Evolutionary conservation across 495 filamentous ascomycete species (phyloP).

Genomic region (Achaetomiella virescens): DNA sequence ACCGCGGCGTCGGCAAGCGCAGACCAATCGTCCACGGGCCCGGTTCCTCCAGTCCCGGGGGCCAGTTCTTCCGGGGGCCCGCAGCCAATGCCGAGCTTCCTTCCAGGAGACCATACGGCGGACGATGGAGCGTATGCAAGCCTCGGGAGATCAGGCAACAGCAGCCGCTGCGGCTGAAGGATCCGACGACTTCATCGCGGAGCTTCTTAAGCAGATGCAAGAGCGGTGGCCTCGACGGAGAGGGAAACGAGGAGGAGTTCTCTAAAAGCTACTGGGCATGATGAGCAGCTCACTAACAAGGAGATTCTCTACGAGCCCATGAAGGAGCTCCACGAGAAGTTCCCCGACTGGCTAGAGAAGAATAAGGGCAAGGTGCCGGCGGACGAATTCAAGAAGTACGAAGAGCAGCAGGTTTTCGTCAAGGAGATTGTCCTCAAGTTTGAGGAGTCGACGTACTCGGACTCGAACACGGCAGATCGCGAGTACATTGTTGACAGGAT

Average conservation of each 20-base stretch:
- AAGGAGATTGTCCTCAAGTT: slow-evolving; percentile 84
- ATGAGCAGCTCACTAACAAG: slow-evolving; percentile 98
- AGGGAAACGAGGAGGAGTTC: slow-evolving; percentile 75
- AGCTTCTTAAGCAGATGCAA: slow-evolving; percentile 84
- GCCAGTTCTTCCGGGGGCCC: not conserved
- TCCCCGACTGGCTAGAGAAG: slow-evolving; percentile 78
- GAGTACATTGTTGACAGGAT: slow-evolving; percentile 95
- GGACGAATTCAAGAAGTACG: slow-evolving; percentile 73
- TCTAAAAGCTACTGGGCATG: slow-evolving; percentile 87
- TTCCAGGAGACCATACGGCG: slow-evolving; percentile 87
- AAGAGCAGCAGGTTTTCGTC: slow-evolving; percentile 76
- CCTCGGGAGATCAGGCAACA: slow-evolving; percentile 72
- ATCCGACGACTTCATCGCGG: slow-evolving; percentile 72
- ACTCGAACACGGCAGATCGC: slow-evolving; percentile 72
- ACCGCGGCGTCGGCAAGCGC: slow-evolving; percentile 37
- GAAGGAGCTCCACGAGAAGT: slow-evolving; percentile 92
- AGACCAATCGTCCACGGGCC: slow-evolving; percentile 17
- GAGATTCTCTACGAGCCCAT: slow-evolving; percentile 98
- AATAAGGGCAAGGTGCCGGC: slow-evolving; percentile 55
- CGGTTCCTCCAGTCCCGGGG: slow-evolving; percentile 18
- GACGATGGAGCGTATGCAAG: slow-evolving; percentile 92
- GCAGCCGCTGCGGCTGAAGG: slow-evolving; percentile 66
- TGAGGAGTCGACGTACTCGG: slow-evolving; percentile 68
- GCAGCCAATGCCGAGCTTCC: slow-evolving; percentile 41
- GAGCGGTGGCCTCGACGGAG: slow-evolving; percentile 48